A percentile compares a stretch with the other conserved stretches of the same genome.
These are phyloP conservation scores for Hortiboletus campestris DNA, from an alignment of 768 basidiomycete genomes.

Conservation along the genomic window DNA sequence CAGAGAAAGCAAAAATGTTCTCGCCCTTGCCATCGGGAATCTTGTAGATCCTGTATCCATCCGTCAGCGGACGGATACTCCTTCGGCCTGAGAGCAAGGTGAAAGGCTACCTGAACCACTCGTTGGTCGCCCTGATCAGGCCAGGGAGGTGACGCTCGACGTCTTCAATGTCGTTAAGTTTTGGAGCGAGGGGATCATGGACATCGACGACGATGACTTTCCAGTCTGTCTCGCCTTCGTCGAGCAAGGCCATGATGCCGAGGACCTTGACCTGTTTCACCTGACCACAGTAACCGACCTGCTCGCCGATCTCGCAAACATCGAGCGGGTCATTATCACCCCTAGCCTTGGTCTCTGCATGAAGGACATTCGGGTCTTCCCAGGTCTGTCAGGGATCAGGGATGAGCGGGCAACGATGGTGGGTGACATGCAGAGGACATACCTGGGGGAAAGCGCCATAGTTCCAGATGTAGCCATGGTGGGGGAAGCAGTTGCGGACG, in stretches of 20 bases:
- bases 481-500: conserved; percentile 99
- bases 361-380: conserved; percentile 87
- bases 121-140: conserved; percentile 94
- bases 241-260: conserved; percentile 98
- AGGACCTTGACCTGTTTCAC: conserved; percentile 99
- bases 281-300: conserved; percentile 95
- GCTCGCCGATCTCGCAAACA: conserved; percentile 99
- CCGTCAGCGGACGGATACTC: neutral
- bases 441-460: conserved; percentile 99
- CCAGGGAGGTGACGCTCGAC: conserved; percentile 98
- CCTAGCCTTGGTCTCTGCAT: conserved; percentile 97
- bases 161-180: conserved; percentile 98
- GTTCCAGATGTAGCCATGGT: conserved; percentile 99
- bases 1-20: conserved; percentile 98
- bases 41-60: conserved; percentile 76
- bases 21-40: conserved; percentile 95
- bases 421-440: conserved; percentile 15
- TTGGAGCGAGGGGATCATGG: conserved; percentile 90
- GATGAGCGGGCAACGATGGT: neutral
- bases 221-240: conserved; percentile 99
- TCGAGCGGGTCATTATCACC: conserved; percentile 99
- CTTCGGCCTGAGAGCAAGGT: neutral
- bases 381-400: conserved; percentile 66
- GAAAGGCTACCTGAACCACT: conserved; percentile 88
- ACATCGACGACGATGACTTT: conserved; percentile 99